Evolutionary conservation across 139 green algal genomes (phyloP).

Genomic region (Tetraselmis chui): DNA sequence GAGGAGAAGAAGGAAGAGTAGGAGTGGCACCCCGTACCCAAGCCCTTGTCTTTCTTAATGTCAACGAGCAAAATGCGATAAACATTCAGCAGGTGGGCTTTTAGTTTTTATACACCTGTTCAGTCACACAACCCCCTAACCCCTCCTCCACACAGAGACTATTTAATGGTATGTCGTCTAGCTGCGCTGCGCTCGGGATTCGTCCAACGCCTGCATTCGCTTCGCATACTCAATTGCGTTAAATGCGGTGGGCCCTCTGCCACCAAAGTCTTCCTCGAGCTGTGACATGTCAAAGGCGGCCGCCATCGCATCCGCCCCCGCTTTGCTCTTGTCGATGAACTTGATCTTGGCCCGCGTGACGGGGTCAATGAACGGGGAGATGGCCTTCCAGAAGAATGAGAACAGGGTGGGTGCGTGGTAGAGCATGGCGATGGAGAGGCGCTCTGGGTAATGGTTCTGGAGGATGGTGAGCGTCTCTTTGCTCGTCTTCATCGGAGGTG

Average conservation of each 20-base stretch:
- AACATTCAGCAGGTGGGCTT: no score
- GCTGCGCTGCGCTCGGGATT: no score
- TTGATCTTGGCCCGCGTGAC: conserved; percentile 23
- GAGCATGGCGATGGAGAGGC: not conserved
- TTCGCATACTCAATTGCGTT: conserved; percentile 4
- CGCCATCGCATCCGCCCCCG: not conserved
- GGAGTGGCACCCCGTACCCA: no score
- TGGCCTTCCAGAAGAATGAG: conserved; percentile 9
- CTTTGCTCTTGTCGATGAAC: conserved; percentile 7
- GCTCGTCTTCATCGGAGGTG: conserved; percentile 40
- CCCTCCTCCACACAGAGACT: no score
- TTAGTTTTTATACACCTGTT: no score
- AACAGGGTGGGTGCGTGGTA: not conserved
- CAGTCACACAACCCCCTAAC: no score
- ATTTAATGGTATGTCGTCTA: no score
- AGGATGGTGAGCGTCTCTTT: conserved; percentile 47
- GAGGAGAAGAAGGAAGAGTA: no score
- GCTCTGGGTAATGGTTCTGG: conserved; percentile 50
- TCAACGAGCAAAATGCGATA: no score
- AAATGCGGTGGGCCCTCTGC: conserved; percentile 5
- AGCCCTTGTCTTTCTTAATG: no score
- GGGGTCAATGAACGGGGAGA: conserved; percentile 28
- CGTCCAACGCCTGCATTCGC: not conserved
- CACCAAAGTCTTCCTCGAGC: conserved; percentile 10
- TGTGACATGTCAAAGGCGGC: not conserved